A percentile compares a stretch with the other conserved stretches of the same genome.
Conservation (phyloP, 371 early-diverging fungal genomes). For the Rhizopus microsporus region DNA sequence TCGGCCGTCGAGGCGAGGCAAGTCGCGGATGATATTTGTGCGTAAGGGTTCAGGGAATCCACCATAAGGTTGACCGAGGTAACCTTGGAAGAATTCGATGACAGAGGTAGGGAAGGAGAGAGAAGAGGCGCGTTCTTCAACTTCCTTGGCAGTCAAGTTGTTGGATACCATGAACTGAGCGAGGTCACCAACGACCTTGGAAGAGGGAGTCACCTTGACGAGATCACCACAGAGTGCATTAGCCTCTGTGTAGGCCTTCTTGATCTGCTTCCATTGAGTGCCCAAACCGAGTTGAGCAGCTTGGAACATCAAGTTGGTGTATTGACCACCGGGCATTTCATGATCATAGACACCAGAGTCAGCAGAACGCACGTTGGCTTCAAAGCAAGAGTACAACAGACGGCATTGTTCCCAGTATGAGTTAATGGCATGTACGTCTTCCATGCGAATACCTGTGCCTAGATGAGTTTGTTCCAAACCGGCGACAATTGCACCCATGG, state of each 20-base stretch:
- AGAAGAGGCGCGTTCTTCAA: slow-evolving; percentile 70
- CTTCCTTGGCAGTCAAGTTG: slow-evolving; percentile 72
- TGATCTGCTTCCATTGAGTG: slow-evolving; percentile 90
- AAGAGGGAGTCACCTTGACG: slow-evolving; percentile 96
- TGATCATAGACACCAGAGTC: slow-evolving; percentile 92
- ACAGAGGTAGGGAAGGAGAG: slow-evolving; percentile 93
- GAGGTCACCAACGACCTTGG: slow-evolving; percentile 96
- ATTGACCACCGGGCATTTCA: slow-evolving; percentile 98
- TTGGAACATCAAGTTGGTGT: slow-evolving; percentile 97
- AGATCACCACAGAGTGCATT: slow-evolving; percentile 93
- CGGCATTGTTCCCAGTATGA: slow-evolving; percentile 96
- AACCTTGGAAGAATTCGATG: slow-evolving; percentile 95
- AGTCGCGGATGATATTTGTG: slow-evolving; percentile 74
- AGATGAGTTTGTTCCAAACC: slow-evolving; percentile 75
- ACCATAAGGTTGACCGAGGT: slow-evolving; percentile 90
- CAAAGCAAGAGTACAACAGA: slow-evolving; percentile 92
- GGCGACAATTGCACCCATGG: slow-evolving; percentile 92
- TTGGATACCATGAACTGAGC: slow-evolving; percentile 97
- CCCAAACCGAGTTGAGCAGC: slow-evolving; percentile 91
- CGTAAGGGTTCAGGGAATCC: slow-evolving; percentile 94
- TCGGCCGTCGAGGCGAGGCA: slow-evolving; percentile 79
- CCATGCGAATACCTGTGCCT: slow-evolving; percentile 82
- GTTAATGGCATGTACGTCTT: slow-evolving; percentile 80
- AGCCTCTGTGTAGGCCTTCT: slow-evolving; percentile 87
- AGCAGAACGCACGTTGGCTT: slow-evolving; percentile 82